Base-by-base conservation (phyloP, 495 filamentous ascomycete genomes). In the Neurospora sp. region DNA sequence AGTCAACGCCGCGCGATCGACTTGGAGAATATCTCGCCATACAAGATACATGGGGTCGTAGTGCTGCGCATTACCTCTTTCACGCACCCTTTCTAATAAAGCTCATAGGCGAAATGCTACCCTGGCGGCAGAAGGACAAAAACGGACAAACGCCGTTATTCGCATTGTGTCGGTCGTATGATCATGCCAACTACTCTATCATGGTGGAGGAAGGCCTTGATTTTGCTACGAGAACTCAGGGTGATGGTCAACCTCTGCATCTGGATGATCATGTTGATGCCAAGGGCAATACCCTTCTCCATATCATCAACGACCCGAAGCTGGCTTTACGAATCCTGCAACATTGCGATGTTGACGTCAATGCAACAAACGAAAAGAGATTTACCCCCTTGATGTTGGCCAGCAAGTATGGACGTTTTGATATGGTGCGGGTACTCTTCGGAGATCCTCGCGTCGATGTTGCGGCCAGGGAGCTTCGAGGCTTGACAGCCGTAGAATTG, bases 321-420 rank as follows among this genome's bases (percentile, higher is more conserved):
- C 86, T 98, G 71, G 92, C 92, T 1, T 73, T 89, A 38, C 87
- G 88, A 42, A 92, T 97, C 35, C 83, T 99, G 3, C 83, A 90
- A 70, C 87, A 90, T 53, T 96, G 94, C 80, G 96, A 99, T 76
- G 90, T 93, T 20, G 94, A 98, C 79, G 92, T 94, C 42, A 99
- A 99, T 81, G 96, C 96, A 1, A 91, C 90, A 0, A 99, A 99
- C 77, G 96, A 98, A 77, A 97, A 94, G 84, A 91, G 87, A 68
- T 98, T 98, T 77, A 99, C 96, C 0, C 89, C 96, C 1, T 83
- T 99, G 70, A 99, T 99, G 96, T 92, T 98, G 71, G 95, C 94
- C n/a, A 97, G 94, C 85, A 99, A 99, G 81, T 99, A 97, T 77
- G 96, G 95, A 35, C 89, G 96, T 65, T 91, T 97, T 20, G 96